Percentiles rank a stretch among this genome's conserved stretches.
phyloP scores from a whole-genome alignment of 106 monocot species.

The Amphibolis antarctica region DNA sequence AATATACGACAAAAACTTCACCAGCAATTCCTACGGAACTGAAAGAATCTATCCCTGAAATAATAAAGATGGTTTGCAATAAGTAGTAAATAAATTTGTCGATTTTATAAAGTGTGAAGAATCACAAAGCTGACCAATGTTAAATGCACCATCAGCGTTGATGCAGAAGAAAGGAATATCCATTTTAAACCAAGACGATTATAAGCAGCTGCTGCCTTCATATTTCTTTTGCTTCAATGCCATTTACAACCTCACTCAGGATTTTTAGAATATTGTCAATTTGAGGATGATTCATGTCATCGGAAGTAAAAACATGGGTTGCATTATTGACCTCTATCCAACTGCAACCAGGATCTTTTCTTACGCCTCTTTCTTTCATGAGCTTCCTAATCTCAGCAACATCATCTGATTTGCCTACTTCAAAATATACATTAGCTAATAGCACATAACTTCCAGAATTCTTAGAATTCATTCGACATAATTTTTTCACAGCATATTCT shows the following conservation, averaged over 20 bases:
- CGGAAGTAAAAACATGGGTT: slow-evolving; percentile 61
- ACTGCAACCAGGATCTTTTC: slow-evolving; percentile 72
- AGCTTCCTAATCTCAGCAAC: slow-evolving; percentile 57
- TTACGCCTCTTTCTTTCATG: slow-evolving; percentile 77
- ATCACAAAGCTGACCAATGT: too few relatives aligned
- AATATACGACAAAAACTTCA: too few relatives aligned
- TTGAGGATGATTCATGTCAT: slow-evolving; percentile 56
- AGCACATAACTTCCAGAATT: slow-evolving; percentile 80
- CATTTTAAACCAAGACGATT: too few relatives aligned
- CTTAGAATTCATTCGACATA: slow-evolving; percentile 41
- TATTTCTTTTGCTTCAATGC: slow-evolving; percentile 28
- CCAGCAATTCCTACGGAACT: too few relatives aligned
- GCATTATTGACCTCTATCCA: slow-evolving; percentile 74
- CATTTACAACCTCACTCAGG: slow-evolving; percentile 32
- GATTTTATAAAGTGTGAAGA: too few relatives aligned
- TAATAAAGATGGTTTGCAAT: too few relatives aligned
- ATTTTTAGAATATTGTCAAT: slow-evolving; percentile 29
- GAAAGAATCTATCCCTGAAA: too few relatives aligned
- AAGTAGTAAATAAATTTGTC: too few relatives aligned
- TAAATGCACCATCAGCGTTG: too few relatives aligned
- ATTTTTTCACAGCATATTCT: slow-evolving; percentile 44
- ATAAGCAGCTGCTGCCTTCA: neutral
- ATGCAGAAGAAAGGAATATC: too few relatives aligned
- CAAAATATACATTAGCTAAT: slow-evolving; percentile 63
- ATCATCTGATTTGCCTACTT: slow-evolving; percentile 41